These are phyloP conservation scores for Colletotrichum sp. DNA, from an alignment of 2,329 filamentous ascomycete genomes.

Conservation along the genomic window DNA sequence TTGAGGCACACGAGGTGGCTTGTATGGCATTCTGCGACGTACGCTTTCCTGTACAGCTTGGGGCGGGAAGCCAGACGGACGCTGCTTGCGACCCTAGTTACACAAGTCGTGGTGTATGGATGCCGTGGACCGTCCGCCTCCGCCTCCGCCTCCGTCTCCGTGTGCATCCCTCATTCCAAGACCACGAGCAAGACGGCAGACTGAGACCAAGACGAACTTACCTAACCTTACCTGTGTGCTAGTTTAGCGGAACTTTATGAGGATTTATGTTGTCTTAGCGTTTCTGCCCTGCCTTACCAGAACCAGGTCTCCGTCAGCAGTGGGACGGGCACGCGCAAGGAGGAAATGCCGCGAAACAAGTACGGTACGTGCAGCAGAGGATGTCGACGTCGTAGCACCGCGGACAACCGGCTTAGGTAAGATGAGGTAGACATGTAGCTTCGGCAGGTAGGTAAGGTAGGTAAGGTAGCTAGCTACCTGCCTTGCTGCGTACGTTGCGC, in stretches of 20 bases:
- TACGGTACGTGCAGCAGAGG: not conserved
- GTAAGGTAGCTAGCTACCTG: not conserved
- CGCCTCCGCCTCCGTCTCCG: not conserved
- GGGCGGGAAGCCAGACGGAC: not conserved
- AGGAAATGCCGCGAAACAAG: conserved; percentile 4
- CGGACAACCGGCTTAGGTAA: not conserved
- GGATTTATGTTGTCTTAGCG: not conserved
- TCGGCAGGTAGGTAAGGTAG: not conserved
- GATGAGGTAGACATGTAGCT: not conserved
- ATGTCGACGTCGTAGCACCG: not conserved
- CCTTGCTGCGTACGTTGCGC: not conserved
- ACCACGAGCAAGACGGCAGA: not conserved
- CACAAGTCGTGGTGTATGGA: not conserved
- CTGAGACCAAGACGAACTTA: not conserved
- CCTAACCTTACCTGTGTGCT: not conserved
- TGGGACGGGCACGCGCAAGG: not conserved
- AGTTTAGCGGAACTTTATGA: not conserved
- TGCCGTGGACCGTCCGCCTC: not conserved
- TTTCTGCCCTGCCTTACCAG: not conserved
- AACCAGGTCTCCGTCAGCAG: not conserved
- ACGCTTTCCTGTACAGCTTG: not conserved
- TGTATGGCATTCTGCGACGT: not conserved
- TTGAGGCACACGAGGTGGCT: not conserved
- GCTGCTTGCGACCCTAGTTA: not conserved
- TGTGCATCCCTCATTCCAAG: not conserved